A percentile compares a stretch with the other conserved stretches of the same genome.
phyloP scores from a whole-genome alignment of 306 rosid species.

The Rosa chinensis region DNA sequence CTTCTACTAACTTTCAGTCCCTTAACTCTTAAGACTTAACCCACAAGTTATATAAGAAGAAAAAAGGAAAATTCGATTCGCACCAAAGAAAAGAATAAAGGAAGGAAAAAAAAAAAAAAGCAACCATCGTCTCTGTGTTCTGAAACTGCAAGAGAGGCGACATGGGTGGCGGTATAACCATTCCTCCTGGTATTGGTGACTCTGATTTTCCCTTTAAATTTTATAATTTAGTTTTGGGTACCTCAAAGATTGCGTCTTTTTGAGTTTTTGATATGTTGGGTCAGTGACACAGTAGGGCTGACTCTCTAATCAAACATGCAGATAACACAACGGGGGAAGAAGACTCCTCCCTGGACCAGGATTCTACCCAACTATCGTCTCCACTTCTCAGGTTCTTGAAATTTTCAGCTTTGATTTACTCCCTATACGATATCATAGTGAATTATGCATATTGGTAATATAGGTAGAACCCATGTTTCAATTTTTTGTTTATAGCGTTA shows the following conservation, averaged over 20 bases:
- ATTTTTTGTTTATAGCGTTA: background rate
- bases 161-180: conserved; percentile 35
- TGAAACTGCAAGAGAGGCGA: background rate
- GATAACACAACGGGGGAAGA: conserved; percentile 18
- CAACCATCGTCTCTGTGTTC: background rate
- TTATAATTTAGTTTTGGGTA: background rate
- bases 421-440: background rate
- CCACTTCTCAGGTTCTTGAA: conserved; percentile 37
- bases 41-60: background rate
- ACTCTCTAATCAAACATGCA: conserved; percentile 25
- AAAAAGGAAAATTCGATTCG: background rate
- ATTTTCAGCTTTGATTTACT: background rate
- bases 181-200: conserved; percentile 11
- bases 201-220: background rate
- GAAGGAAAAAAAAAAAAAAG: background rate
- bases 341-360: conserved; percentile 37
- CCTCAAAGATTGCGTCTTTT: background rate
- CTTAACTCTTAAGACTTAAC: background rate
- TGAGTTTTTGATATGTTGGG: background rate
- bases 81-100: background rate
- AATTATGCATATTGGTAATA: background rate
- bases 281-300: background rate
- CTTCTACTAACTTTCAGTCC: no score
- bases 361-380: conserved; percentile 34
- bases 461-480: background rate